Evolutionary conservation across 352 stramenopile genomes (phyloP).

Genomic region (Pythium oligandrum): DNA sequence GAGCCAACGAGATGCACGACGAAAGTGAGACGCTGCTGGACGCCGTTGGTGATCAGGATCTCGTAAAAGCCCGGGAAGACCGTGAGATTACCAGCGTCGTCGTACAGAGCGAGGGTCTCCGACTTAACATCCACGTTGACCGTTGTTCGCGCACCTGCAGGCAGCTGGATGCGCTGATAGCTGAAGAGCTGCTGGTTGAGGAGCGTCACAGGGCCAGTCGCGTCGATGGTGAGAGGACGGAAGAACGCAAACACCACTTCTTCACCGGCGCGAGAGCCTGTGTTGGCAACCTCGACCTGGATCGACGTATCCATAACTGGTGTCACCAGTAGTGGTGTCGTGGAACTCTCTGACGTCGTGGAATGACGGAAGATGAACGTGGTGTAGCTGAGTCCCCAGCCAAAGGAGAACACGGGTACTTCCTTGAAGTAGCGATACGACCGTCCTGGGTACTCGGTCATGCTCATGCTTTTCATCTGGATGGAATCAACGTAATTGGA

Average conservation of each 20-base stretch:
- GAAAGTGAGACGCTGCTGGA: slow-evolving; percentile 62
- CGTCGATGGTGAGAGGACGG: slow-evolving; percentile 49
- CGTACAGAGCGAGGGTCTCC: slow-evolving; percentile 48
- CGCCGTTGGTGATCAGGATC: slow-evolving; percentile 68
- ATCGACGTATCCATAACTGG: slow-evolving; percentile 35
- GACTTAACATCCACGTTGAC: slow-evolving; percentile 40
- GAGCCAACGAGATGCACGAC: slow-evolving; percentile 42
- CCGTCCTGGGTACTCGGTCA: slow-evolving; percentile 83
- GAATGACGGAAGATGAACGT: slow-evolving; percentile 45
- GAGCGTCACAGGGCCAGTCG: slow-evolving; percentile 46
- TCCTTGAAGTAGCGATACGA: slow-evolving; percentile 92
- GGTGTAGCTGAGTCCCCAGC: slow-evolving; percentile 89
- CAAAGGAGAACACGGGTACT: slow-evolving; percentile 86
- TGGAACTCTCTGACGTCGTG: slow-evolving; percentile 5
- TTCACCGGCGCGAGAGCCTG: slow-evolving; percentile 43
- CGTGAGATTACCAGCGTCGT: slow-evolving; percentile 46
- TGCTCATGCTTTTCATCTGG: slow-evolving; percentile 87
- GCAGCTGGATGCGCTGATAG: slow-evolving; percentile 55
- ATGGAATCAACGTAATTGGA: slow-evolving; percentile 73
- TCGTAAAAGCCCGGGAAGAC: slow-evolving; percentile 71
- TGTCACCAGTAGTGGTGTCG: slow-evolving; percentile 25
- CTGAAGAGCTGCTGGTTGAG: slow-evolving; percentile 78
- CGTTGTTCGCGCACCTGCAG: slow-evolving; percentile 25
- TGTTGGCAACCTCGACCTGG: slow-evolving; percentile 50
- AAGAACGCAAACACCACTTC: slow-evolving; percentile 83